A percentile compares a stretch with the other conserved stretches of the same genome.
Evolutionary conservation across 306 rosid genomes (phyloP).

Genomic region (Leucaena leucocephala): DNA sequence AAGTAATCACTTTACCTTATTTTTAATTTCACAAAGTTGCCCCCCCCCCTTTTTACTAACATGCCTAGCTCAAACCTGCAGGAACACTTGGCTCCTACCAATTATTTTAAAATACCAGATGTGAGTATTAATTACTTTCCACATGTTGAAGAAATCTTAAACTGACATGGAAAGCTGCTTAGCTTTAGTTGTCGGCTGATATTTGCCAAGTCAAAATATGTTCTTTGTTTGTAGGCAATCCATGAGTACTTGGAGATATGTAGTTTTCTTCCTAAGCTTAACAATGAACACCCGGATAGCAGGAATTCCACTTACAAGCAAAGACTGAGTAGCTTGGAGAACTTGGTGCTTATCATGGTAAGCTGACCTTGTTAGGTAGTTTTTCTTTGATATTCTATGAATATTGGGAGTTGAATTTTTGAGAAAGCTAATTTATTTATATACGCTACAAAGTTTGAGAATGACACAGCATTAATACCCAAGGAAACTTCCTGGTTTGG

Average conservation of each 20-base stretch:
- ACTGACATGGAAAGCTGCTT: neutral
- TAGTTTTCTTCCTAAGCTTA: constrained; percentile 85
- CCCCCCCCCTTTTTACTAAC: constrained; percentile 13
- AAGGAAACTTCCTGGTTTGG: constrained; percentile 96
- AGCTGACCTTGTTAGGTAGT: constrained; percentile 15
- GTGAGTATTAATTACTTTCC: constrained; percentile 53
- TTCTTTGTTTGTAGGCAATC: constrained; percentile 59
- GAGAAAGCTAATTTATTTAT: constrained; percentile 19
- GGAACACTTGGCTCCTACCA: constrained; percentile 92
- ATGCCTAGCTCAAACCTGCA: constrained; percentile 48
- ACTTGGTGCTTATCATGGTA: constrained; percentile 93
- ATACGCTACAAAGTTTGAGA: constrained; percentile 62
- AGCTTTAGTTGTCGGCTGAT: constrained; percentile 9
- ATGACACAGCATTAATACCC: constrained; percentile 75
- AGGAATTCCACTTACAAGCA: constrained; percentile 80
- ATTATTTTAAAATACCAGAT: constrained; percentile 85
- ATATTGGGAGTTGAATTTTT: constrained; percentile 2
- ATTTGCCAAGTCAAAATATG: constrained; percentile 4
- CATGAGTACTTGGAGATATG: constrained; percentile 59
- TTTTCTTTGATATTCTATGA: constrained; percentile 32
- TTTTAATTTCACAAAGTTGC: constrained; percentile 6
- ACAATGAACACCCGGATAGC: constrained; percentile 68
- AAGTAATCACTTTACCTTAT: constrained; percentile 54
- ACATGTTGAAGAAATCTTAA: neutral
- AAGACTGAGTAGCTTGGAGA: constrained; percentile 70